Conservation (phyloP, 1,284 basidiomycete genomes). For the Marasmius sp. region DNA sequence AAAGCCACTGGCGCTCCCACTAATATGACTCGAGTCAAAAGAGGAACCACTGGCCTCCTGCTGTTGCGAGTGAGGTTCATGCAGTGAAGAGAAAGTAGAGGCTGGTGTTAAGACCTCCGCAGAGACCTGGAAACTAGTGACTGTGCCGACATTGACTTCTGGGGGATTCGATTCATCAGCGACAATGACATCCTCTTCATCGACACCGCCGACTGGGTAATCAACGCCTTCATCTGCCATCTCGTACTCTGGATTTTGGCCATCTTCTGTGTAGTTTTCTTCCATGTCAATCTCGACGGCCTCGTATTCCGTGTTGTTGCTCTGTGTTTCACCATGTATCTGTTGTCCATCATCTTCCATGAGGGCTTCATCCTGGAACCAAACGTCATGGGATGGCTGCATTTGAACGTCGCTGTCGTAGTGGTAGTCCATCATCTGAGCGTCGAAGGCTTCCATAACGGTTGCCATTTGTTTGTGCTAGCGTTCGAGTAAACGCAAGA, state of each 20-base stretch:
- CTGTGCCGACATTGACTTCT: slow-evolving; percentile 10
- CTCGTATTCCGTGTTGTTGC: slow-evolving; percentile 32
- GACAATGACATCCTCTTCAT: slow-evolving; percentile 64
- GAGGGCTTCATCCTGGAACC: slow-evolving; percentile 54
- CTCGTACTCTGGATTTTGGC: slow-evolving; percentile 62
- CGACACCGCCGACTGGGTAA: slow-evolving; percentile 31
- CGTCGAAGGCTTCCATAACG: slow-evolving; percentile 56
- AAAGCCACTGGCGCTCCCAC: neutral
- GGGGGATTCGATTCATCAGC: slow-evolving; percentile 46
- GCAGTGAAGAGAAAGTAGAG: neutral
- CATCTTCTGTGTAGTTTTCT: slow-evolving; percentile 41
- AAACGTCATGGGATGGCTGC: slow-evolving; percentile 53
- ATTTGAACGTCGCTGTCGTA: slow-evolving; percentile 65
- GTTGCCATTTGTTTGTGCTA: slow-evolving; percentile 22
- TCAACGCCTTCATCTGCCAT: slow-evolving; percentile 59
- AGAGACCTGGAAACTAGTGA: slow-evolving; percentile 3
- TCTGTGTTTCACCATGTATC: slow-evolving; percentile 22
- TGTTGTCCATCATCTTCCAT: slow-evolving; percentile 53
- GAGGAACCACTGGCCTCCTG: neutral
- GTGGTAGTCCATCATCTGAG: slow-evolving; percentile 68
- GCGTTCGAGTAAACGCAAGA: neutral
- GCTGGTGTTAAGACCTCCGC: neutral
- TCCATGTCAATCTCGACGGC: slow-evolving; percentile 76
- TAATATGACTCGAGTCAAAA: neutral
- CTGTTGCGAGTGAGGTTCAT: neutral